Base-by-base conservation (phyloP, 2,329 filamentous ascomycete species). In the Diplodia seriata region DNA sequence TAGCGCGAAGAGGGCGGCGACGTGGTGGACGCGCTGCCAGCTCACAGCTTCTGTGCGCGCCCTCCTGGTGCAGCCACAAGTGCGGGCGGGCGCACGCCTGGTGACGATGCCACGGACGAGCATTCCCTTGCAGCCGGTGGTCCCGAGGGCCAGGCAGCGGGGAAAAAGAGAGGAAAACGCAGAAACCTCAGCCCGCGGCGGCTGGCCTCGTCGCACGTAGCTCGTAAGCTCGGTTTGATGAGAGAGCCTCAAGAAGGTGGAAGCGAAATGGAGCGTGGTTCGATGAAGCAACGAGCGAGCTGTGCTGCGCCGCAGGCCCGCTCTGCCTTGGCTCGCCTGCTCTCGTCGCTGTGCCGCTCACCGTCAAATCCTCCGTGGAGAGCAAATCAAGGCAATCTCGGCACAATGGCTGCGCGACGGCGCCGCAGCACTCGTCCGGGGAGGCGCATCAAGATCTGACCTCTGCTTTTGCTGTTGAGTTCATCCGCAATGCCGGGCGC, bases 71-170 rank as follows among this genome's bases (percentile, higher is more conserved):
- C 43, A 63, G 47, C 43, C 59, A 51, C 59, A 38, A 51, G 59
- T 51, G 59, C 47, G 40, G 40, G 56, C 38, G 55, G 56, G 56
- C 56, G 55, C 36, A 29, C 53, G 54, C 36, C 54, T 57, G 56
- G 56, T 59, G 57, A 61, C 40, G 47, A 47, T 63, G 59, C 59
- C 26, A 14, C 73, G 72, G 5, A 70, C 71, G 31, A 33, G 31
- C 56, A 47, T 61, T 23, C 57, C 57, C 57, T 62, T 62, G 57
- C 57, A 62, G 57, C 43, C 15, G 72, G 72, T 70, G 47, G 73
- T 20, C 67, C 74, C 9, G 74, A 70, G 40, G 73, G 73, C 50
- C 69, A 69, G 68, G 68, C 64, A 9, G 71, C 71, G 18, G 23
- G 8, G 23, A 23, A 7, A n/a, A 38, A 56, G 9, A 23, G 18